A percentile compares a stretch with the other conserved stretches of the same genome.
Conservation (phyloP, 2,329 filamentous ascomycete species). For the Curvularia sp. region DNA sequence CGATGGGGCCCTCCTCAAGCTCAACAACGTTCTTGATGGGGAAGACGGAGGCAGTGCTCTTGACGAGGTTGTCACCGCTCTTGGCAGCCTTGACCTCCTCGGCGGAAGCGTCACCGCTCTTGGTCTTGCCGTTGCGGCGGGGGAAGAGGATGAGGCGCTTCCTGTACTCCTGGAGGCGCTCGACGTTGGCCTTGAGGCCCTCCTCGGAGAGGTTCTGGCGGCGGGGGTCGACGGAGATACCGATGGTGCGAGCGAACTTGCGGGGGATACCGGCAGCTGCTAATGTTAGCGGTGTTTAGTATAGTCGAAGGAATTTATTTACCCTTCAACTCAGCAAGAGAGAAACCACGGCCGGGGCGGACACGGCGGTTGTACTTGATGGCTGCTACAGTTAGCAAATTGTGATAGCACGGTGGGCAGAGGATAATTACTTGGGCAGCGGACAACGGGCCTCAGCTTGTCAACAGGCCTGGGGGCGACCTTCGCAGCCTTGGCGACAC, state of each 20-base stretch:
- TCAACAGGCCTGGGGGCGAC: conserved; percentile 96
- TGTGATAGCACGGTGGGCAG: neutral
- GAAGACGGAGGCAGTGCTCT: conserved; percentile 65
- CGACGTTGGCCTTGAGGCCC: conserved; percentile 91
- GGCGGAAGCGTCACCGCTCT: conserved; percentile 87
- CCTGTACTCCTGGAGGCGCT: conserved; percentile 97
- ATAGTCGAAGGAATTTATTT: conserved; percentile 45
- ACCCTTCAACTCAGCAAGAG: conserved; percentile 97
- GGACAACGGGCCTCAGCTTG: conserved; percentile 93
- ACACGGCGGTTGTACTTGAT: conserved; percentile 85
- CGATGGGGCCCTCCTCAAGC: conserved; percentile 83
- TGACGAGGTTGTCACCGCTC: conserved; percentile 59
- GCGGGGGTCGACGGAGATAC: conserved; percentile 94
- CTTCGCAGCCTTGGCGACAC: conserved; percentile 92
- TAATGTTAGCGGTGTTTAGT: conserved; percentile 26
- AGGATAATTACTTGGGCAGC: conserved; percentile 70
- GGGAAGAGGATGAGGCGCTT: conserved; percentile 97
- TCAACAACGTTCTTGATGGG: conserved; percentile 75
- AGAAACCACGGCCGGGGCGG: conserved; percentile 96
- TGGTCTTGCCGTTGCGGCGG: conserved; percentile 88
- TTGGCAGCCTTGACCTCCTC: conserved; percentile 78
- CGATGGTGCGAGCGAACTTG: conserved; percentile 93
- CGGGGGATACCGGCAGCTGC: conserved; percentile 95
- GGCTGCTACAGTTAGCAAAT: conserved; percentile 1
- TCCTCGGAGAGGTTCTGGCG: conserved; percentile 98